These are phyloP conservation scores for Candida qinlingensis DNA, from an alignment of 805 yeast species.

Conservation along the genomic window DNA sequence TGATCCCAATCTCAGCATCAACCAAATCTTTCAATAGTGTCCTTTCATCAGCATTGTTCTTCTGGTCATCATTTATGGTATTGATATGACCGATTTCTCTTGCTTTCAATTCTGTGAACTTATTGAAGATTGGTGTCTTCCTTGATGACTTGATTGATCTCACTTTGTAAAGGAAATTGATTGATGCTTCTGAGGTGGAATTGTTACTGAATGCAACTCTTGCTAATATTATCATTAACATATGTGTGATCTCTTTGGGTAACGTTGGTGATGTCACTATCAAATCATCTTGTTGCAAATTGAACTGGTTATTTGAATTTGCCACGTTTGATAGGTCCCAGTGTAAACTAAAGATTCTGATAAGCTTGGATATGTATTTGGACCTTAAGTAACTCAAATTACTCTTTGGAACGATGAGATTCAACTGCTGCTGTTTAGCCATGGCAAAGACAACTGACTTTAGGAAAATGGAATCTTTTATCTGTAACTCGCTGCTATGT, in stretches of 20 bases:
- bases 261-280: slow-evolving; percentile 14
- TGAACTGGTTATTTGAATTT: not conserved
- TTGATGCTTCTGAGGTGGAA: slow-evolving; percentile 34
- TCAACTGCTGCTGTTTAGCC: slow-evolving; percentile 29
- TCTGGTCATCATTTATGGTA: slow-evolving; percentile 17
- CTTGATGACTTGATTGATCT: slow-evolving; percentile 26
- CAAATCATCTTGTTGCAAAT: slow-evolving; percentile 3
- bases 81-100: slow-evolving; percentile 32
- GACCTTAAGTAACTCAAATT: slow-evolving; percentile 20
- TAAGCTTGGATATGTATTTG: slow-evolving; percentile 15
- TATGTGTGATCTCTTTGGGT: slow-evolving; percentile 33
- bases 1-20: slow-evolving; percentile 34
- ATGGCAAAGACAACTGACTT: slow-evolving; percentile 15
- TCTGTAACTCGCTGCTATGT: slow-evolving; percentile 16
- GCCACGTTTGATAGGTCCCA: slow-evolving; percentile 19
- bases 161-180: slow-evolving; percentile 31
- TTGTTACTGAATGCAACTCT: slow-evolving; percentile 47
- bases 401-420: slow-evolving; percentile 23
- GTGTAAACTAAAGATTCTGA: slow-evolving; percentile 18
- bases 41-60: slow-evolving; percentile 14
- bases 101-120: slow-evolving; percentile 38
- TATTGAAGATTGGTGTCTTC: slow-evolving; percentile 34
- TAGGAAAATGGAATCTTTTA: slow-evolving; percentile 22
- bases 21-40: slow-evolving; percentile 14
- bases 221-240: slow-evolving; percentile 45